phyloP scores from a whole-genome alignment of 331 rosid genomes.

The Stylosanthes scabra region DNA sequence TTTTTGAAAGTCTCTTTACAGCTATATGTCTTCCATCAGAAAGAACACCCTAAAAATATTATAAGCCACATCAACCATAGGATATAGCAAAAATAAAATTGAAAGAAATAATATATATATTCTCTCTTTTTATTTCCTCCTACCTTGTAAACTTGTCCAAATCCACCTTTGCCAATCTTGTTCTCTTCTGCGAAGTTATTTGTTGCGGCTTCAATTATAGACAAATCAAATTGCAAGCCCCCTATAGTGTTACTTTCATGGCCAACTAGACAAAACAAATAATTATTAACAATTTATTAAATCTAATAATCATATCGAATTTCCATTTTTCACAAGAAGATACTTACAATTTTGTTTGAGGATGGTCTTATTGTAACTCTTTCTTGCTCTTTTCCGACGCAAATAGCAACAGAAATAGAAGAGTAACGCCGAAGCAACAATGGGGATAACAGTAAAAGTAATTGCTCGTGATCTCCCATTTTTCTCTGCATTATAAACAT shows the following conservation, averaged over 20 bases:
- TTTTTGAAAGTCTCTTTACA: slow-evolving; percentile 14
- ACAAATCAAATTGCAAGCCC: slow-evolving; percentile 39
- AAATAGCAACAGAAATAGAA: neutral
- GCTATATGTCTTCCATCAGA: slow-evolving; percentile 6
- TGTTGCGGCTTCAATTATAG: slow-evolving; percentile 46
- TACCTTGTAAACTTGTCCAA: slow-evolving; percentile 45
- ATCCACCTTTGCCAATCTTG: slow-evolving; percentile 50
- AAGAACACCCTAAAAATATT: slow-evolving; percentile 16
- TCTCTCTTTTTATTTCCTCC: neutral
- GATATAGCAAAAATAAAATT: neutral
- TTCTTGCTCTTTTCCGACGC: neutral
- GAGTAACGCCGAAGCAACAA: neutral
- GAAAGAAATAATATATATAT: neutral
- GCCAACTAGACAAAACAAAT: slow-evolving; percentile 27
- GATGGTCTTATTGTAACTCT: neutral
- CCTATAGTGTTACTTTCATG: slow-evolving; percentile 19
- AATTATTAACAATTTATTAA: neutral
- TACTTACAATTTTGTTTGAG: slow-evolving; percentile 3
- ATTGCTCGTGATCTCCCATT: neutral
- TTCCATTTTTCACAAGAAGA: neutral
- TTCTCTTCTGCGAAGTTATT: slow-evolving; percentile 45
- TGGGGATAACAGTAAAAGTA: neutral
- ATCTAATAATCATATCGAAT: neutral
- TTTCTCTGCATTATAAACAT: neutral
- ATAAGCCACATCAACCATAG: neutral